Evolutionary conservation across 2,329 filamentous ascomycete species (phyloP).

Genomic region (Aspergillus brunneoviolaceus): DNA sequence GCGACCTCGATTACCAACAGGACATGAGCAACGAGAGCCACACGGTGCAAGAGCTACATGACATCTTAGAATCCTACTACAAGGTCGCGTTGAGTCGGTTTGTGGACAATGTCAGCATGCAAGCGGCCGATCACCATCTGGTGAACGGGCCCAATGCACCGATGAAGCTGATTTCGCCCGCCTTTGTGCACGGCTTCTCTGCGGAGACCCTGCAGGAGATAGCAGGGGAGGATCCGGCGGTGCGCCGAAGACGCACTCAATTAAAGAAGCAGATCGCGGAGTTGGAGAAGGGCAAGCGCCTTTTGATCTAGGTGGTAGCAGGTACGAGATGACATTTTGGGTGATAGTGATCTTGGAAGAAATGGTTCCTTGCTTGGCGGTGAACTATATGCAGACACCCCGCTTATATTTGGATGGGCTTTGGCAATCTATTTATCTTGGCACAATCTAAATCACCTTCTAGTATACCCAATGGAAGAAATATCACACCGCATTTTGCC

Average conservation of each 20-base stretch:
- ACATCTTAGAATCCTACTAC: constrained; percentile 63
- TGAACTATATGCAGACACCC: too few species aligned
- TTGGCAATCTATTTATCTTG: too few species aligned
- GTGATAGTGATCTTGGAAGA: too few species aligned
- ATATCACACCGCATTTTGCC: too few species aligned
- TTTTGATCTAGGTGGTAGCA: not conserved
- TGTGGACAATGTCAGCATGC: constrained; percentile 61
- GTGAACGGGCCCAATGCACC: constrained; percentile 53
- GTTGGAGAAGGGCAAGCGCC: constrained; percentile 31
- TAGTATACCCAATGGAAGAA: too few species aligned
- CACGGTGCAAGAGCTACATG: constrained; percentile 53
- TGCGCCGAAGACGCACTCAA: constrained; percentile 43
- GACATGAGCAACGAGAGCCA: constrained; percentile 19
- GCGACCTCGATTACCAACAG: not conserved
- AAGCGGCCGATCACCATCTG: constrained; percentile 57
- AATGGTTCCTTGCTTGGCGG: too few species aligned
- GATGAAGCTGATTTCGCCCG: constrained; percentile 53
- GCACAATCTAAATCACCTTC: too few species aligned
- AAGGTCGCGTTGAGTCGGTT: constrained; percentile 61
- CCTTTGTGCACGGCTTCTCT: constrained; percentile 51
- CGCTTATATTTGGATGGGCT: too few species aligned
- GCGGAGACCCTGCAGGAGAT: constrained; percentile 54
- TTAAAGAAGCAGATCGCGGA: constrained; percentile 50
- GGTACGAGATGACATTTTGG: too few species aligned
- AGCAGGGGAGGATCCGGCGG: constrained; percentile 56